Base-by-base conservation (phyloP, 1,284 basidiomycete species). In the Cutaneotrichosporon mucoides region DNA sequence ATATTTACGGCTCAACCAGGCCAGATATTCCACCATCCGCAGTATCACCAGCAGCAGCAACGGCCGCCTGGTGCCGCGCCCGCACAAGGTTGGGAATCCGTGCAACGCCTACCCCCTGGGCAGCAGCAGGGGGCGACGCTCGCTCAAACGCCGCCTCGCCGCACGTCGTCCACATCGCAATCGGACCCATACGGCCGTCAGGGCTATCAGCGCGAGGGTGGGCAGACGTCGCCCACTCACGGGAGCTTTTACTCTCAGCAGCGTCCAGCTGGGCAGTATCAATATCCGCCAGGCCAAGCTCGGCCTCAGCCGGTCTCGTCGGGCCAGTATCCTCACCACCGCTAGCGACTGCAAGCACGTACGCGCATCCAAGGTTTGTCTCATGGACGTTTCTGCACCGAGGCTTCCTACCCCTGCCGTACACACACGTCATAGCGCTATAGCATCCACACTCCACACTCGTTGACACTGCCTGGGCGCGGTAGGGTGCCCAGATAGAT, bases 21-120 rank as follows among this genome's bases (percentile, higher is more conserved):
- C 3, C 73, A 75, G 51, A 65, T 73, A 40, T 73, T 73, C 62
- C 70, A 68, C 46, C 72, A 71, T 56, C 68, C 71, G 5, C 63
- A 67, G 46, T 66, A 64, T 54, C 45, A 10, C 41, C 57, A n/a
- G 58, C 64, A 47, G 47, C 60, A 43, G 62, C 66, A 55, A 61
- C 63, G 44, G 4, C 55, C 53, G 1, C 40, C 41, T n/a, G 50
- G 49, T 8, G 53, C 40, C 3, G 42, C 40, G 15, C 55, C 45
- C 38, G 46, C 10, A 34, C 53, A 50, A 11, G 42, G 53, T 41
- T 67, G 64, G 66, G 66, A 66, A 53, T 61, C 60, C 9, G 64
- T 61, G 42, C 66, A 66, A 49, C 61, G 63, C 7, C 55, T 68
- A 46, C 67, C 68, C 6, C 57, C 65, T 12, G 66, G 69, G 4